Percentiles rank a stretch among this genome's conserved stretches.
Evolutionary conservation across 2,329 filamentous ascomycete genomes (phyloP).

Genomic region (Diaporthe sp.): DNA sequence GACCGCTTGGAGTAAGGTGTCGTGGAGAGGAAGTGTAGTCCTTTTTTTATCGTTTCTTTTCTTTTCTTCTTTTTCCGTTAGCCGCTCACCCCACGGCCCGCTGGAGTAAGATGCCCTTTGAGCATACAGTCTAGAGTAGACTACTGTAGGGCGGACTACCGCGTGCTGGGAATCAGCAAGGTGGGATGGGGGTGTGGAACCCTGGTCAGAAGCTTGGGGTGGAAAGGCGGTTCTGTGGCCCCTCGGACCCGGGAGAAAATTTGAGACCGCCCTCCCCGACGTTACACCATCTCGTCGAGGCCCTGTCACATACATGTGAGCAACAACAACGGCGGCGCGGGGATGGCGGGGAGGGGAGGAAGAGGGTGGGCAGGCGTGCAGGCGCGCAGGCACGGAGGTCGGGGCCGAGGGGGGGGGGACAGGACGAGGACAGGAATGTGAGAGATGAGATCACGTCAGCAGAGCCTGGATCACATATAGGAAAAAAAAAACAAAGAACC

Average conservation of each 20-base stretch:
- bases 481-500: no score
- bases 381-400: not conserved
- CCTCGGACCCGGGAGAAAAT: constrained; percentile 25
- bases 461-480: not conserved
- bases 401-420: not conserved
- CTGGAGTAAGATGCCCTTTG: not conserved
- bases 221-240: not conserved
- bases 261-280: constrained; percentile 23
- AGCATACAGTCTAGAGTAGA: not conserved
- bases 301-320: not conserved
- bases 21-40: not conserved
- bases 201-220: constrained; percentile 26
- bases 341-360: not conserved
- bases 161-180: constrained; percentile 15
- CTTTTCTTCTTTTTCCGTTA: not conserved
- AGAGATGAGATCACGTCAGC: constrained; percentile 27
- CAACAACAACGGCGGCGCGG: not conserved
- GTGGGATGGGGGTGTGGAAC: constrained; percentile 2
- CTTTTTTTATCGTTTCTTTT: no score
- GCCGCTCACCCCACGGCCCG: not conserved
- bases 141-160: constrained; percentile 19
- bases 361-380: not conserved
- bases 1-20: constrained; percentile 10
- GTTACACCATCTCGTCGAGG: not conserved
- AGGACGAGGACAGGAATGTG: not conserved